Evolutionary conservation across 2,329 filamentous ascomycete species (phyloP), one percentile per base, ranked within the genome.

Genomic region (Fusarium acutatum): DNA sequence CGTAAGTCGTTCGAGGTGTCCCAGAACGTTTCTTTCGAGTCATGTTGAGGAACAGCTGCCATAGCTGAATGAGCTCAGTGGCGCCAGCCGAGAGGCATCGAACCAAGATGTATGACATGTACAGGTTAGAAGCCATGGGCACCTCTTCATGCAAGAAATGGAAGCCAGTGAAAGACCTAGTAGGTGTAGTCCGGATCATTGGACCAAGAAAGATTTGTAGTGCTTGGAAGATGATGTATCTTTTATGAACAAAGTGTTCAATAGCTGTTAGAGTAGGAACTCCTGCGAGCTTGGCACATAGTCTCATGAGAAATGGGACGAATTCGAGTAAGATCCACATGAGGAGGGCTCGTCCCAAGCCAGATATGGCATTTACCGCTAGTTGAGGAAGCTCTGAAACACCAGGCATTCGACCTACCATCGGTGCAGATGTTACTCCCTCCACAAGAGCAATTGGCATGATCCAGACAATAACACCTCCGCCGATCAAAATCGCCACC

Each of bases 381-480:
- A 30, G 14, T 0, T 0, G 26, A 30, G 28, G 44, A 9, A 47
- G 44, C 44, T 47, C 20, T n/a, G 44, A 47, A 30, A 47, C 14
- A 17, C 44, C 44, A 6, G 0, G 0, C 26, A 47, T 14, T 30
- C 0, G 6, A 4, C 28, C 14, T 13, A 49, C 46, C 14, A n/a
- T 30, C 18, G 14, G 0, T 17, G 20, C 5, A n/a, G 46, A 49
- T 49, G 46, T 49, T 1, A 11, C 6, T 0, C 0, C 1, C 26
- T 30, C 28, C 3, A 9, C 28, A 17, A 49, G 0, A 4, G 14
- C 1, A 49, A 49, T 17, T 2, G 46, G 46, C 46, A 49, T 49
- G 20, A 49, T 49, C 46, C 46, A 49, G 28, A 49, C 14, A 14
- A 49, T 9, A 17, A 49, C 0, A 9, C 46, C 8, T 30, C 46